A percentile compares a stretch with the other conserved stretches of the same genome.
These are phyloP conservation scores for Haberlea rhodopensis DNA, from an alignment of 257 asterid species.

Conservation along the genomic window DNA sequence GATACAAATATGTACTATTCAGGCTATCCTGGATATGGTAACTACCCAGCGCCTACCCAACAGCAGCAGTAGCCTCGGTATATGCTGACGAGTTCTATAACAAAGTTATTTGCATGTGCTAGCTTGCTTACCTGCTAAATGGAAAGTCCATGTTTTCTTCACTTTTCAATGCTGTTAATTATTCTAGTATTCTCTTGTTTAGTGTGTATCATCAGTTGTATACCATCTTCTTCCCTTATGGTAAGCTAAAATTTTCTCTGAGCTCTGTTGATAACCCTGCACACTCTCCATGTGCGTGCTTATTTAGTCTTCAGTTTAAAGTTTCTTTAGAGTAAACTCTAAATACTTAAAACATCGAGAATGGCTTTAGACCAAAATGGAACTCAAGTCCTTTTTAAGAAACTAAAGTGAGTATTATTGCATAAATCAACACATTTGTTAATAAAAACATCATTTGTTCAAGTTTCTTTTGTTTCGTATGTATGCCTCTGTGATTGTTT, in stretches of 20 bases:
- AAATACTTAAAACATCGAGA: not conserved
- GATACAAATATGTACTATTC: conserved; percentile 77
- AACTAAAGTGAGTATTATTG: not conserved
- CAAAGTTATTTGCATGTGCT: not conserved
- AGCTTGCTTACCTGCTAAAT: not conserved
- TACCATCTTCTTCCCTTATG: not conserved
- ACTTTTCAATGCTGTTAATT: not conserved
- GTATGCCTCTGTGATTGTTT: not conserved
- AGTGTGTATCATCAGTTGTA: not conserved
- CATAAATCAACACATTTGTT: not conserved
- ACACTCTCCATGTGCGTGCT: no score
- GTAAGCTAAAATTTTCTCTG: not conserved
- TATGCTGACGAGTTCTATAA: not conserved
- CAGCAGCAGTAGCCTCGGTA: conserved; percentile 61
- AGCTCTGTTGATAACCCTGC: not conserved
- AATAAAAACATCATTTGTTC: not conserved
- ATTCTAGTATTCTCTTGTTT: not conserved
- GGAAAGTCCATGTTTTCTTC: not conserved
- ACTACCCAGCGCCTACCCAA: conserved; percentile 56
- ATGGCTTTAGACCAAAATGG: not conserved
- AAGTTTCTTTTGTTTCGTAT: not conserved
- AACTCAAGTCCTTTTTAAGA: not conserved
- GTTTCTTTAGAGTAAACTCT: not conserved
- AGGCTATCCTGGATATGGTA: conserved; percentile 78
- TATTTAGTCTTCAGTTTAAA: not conserved